A percentile compares a stretch with the other conserved stretches of the same genome.
phyloP scores from a whole-genome alignment of 495 filamentous ascomycete genomes.

The Pyrenula aspistea region DNA sequence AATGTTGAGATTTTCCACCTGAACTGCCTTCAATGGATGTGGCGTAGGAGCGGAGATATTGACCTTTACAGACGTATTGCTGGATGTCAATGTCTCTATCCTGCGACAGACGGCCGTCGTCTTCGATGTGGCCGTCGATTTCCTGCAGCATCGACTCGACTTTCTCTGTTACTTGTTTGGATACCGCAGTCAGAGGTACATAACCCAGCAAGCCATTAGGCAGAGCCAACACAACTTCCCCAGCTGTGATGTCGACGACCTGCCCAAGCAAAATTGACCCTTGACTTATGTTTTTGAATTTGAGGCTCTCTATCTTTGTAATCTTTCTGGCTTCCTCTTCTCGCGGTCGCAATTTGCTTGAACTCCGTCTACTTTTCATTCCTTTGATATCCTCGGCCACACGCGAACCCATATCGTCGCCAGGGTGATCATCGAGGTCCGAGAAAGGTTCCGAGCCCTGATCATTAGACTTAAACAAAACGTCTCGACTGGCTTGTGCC shows the following conservation, averaged over 20 bases:
- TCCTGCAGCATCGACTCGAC: constrained; percentile 52
- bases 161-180: constrained; percentile 53
- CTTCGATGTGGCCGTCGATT: constrained; percentile 38
- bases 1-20: constrained; percentile 47
- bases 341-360: constrained; percentile 12
- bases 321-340: constrained; percentile 33
- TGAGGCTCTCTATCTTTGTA: constrained; percentile 73
- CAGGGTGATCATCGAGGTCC: constrained; percentile 26
- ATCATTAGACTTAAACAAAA: constrained; percentile 76
- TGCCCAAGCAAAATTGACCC: constrained; percentile 82
- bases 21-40: constrained; percentile 48
- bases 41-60: constrained; percentile 81
- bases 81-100: constrained; percentile 56
- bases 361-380: constrained; percentile 31
- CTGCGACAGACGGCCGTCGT: constrained; percentile 37
- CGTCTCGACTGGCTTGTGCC: constrained; percentile 83
- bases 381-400: constrained; percentile 26
- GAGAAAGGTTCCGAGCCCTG: constrained; percentile 30
- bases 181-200: constrained; percentile 82
- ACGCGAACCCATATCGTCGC: constrained; percentile 39
- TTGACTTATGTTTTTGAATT: constrained; percentile 74
- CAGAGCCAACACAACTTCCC: constrained; percentile 67
- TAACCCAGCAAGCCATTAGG: constrained; percentile 90
- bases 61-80: constrained; percentile 65
- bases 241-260: constrained; percentile 64